A percentile compares a stretch with the other conserved stretches of the same genome.
These are phyloP conservation scores for Erysiphe pulchra DNA, from an alignment of 2,329 filamentous ascomycete genomes.

Conservation along the genomic window DNA sequence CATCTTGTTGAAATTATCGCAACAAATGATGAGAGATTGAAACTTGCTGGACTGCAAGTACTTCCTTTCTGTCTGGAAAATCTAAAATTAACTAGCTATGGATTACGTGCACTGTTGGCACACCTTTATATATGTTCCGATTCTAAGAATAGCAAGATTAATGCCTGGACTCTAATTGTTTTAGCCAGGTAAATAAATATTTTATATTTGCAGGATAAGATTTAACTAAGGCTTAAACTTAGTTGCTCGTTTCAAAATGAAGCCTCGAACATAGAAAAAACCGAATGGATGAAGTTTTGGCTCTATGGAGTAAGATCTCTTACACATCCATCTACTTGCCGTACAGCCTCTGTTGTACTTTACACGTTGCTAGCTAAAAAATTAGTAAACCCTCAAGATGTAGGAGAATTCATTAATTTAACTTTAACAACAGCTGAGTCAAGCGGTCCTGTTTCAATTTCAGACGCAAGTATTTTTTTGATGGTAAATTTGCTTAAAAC, in stretches of 20 bases:
- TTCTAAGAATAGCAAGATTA: constrained; percentile 40
- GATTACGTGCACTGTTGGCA: constrained; percentile 28
- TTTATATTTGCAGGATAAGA: not conserved
- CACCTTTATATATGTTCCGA: constrained; percentile 31
- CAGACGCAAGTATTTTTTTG: constrained; percentile 53
- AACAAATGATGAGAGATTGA: constrained; percentile 6
- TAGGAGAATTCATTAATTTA: constrained; percentile 43
- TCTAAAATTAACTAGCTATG: constrained; percentile 21
- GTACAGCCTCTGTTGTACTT: constrained; percentile 48
- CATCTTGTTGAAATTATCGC: constrained; percentile 9
- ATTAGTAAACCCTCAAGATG: constrained; percentile 38
- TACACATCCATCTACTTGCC: constrained; percentile 42
- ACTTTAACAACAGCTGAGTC: constrained; percentile 57
- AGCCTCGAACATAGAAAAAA: constrained; percentile 14
- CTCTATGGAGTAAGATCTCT: constrained; percentile 45
- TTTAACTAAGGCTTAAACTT: constrained; percentile 3
- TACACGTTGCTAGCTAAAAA: constrained; percentile 36
- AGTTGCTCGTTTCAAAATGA: constrained; percentile 18
- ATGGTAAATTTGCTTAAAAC: constrained; percentile 44
- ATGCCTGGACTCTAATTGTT: constrained; percentile 69
- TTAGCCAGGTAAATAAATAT: constrained; percentile 38
- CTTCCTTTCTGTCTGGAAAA: constrained; percentile 23
- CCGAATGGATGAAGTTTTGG: constrained; percentile 51
- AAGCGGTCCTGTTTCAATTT: constrained; percentile 51
- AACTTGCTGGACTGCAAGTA: constrained; percentile 21